Base-by-base conservation (phyloP, 192 early-diverging fungal genomes). In the Pilobolus umbonatus region DNA sequence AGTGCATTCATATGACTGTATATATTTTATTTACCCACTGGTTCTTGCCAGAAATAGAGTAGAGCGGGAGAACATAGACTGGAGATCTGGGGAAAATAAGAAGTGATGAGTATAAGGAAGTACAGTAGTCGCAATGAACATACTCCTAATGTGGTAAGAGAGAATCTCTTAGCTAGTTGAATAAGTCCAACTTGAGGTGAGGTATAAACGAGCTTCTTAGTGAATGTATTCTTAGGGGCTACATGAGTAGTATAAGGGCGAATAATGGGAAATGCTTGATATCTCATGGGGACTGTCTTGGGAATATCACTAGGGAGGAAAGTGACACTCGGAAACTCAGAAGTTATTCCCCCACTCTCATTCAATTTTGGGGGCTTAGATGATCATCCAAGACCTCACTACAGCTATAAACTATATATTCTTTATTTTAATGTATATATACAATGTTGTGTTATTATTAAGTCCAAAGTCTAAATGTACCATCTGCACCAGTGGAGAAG, bases 401-500 rank as follows among this genome's bases (percentile, higher is more conserved):
- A n/a, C n/a, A n/a, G n/a, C n/a, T n/a, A n/a, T n/a, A n/a, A n/a
- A n/a, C n/a, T n/a, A n/a, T n/a, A n/a, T n/a, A n/a, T n/a, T n/a
- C n/a, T n/a, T n/a, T n/a, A n/a, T n/a, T n/a, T n/a, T n/a, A n/a
- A n/a, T n/a, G n/a, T n/a, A n/a, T n/a, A n/a, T n/a, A n/a, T n/a
- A n/a, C n/a, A n/a, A n/a, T n/a, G n/a, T n/a, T n/a, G n/a, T n/a
- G n/a, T n/a, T n/a, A n/a, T n/a, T n/a, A n/a, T 72, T 79, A 94
- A 29, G 88, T 85, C 82, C 87, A 98, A 46, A 98, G 78, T 70
- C 89, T 88, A 55, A 95, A 80, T n/a, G 81, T 84, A 61, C 82
- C 80, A 68, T 96, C 94, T 28, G 94, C 93, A 53, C 95, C 95
- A 46, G 83, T 88, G 15, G 91, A 91, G 62, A 99, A 75, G 34